Evolutionary conservation across 345 rosid genomes (phyloP).

Genomic region (Eucalyptus cloeziana): DNA sequence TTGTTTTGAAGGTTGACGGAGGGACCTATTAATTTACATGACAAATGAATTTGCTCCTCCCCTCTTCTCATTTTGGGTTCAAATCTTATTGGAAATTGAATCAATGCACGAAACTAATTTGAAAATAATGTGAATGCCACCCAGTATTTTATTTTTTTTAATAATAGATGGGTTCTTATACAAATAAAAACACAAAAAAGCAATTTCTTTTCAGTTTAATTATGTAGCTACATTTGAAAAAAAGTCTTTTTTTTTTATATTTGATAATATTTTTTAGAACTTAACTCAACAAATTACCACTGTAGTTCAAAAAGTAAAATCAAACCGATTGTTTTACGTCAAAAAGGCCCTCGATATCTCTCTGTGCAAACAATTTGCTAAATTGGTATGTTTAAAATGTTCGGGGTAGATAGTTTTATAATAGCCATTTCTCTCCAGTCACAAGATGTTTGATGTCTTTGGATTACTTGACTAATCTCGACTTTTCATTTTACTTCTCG

Average conservation of each 20-base stretch:
- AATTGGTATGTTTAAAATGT: background rate
- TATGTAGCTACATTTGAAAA: background rate
- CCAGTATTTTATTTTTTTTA: background rate
- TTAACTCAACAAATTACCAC: background rate
- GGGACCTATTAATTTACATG: background rate
- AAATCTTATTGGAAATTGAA: accelerated
- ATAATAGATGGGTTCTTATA: background rate
- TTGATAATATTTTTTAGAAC: accelerated
- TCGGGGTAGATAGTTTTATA: background rate
- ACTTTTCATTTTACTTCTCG: background rate
- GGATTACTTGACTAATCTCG: background rate
- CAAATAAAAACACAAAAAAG: background rate
- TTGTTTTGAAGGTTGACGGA: background rate
- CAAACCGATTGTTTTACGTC: accelerated
- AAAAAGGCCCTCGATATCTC: background rate
- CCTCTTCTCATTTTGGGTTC: background rate
- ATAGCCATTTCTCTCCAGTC: accelerated
- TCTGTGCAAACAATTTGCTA: accelerated
- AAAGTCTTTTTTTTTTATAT: background rate
- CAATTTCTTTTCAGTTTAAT: background rate
- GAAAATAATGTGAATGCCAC: accelerated
- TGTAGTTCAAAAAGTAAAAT: background rate
- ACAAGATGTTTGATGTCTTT: background rate
- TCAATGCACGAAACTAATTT: accelerated
- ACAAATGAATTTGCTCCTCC: background rate